Conservation (phyloP, 768 basidiomycete species). For the Collybia sordida region DNA sequence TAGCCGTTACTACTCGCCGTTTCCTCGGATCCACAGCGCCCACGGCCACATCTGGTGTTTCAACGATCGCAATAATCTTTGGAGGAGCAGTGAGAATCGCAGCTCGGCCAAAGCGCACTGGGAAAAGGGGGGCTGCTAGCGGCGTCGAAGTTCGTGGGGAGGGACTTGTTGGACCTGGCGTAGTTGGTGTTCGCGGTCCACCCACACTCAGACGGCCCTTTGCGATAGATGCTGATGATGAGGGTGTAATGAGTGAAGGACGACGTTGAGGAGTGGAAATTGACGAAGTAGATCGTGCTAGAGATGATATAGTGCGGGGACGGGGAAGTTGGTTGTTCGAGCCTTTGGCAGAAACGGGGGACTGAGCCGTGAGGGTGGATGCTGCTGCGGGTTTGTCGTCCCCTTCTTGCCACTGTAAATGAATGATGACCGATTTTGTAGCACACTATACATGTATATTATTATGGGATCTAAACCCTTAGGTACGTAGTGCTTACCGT, state of each 20-base stretch:
- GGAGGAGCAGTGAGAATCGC: conserved; percentile 84
- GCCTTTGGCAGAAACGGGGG: conserved; percentile 17
- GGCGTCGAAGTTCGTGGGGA: conserved; percentile 44
- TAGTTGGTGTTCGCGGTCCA: conserved; percentile 38
- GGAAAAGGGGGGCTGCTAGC: conserved; percentile 33
- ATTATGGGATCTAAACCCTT: not conserved
- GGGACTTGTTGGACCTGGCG: conserved; percentile 38
- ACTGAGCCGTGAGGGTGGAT: conserved; percentile 13
- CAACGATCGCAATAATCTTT: conserved; percentile 76
- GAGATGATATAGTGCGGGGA: conserved; percentile 47
- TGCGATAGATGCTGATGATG: conserved; percentile 16
- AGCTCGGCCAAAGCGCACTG: conserved; percentile 62
- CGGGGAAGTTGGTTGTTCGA: conserved; percentile 32
- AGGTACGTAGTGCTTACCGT: conserved; percentile 53
- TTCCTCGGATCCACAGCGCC: conserved; percentile 86
- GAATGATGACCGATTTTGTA: conserved; percentile 83
- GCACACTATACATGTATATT: conserved; percentile 58
- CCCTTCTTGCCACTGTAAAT: conserved; percentile 83
- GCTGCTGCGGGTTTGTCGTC: conserved; percentile 28
- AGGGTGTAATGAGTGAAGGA: conserved; percentile 32
- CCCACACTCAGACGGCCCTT: conserved; percentile 42
- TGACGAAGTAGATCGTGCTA: conserved; percentile 55
- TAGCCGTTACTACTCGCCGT: conserved; percentile 83
- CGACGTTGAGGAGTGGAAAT: conserved; percentile 42
- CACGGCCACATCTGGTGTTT: conserved; percentile 86